Base-by-base conservation (phyloP, 768 basidiomycete species). In the Leucosporidium creatinivorum region DNA sequence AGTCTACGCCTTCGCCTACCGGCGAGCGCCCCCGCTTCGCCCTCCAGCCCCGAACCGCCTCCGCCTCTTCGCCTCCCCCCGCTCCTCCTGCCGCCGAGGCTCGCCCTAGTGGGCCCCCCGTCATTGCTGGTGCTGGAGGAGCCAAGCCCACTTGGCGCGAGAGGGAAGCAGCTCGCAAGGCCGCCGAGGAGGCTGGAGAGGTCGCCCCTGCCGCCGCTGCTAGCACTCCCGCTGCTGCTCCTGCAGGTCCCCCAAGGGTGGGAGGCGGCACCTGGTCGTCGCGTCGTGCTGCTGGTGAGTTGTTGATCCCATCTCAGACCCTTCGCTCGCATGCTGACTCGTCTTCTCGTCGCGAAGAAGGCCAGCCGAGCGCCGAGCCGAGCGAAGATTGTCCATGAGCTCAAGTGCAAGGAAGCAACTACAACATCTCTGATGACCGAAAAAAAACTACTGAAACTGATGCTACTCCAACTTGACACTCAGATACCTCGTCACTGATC, bases 1-100 rank as follows among this genome's bases (percentile, higher is more conserved):
- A 61, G 2, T 9, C 63, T 4, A 36, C 67, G 6, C 21, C 65
- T 31, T n/a, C n/a, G n/a, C n/a, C n/a, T n/a, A 13, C 50, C 19
- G 58, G 33, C 47, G 70, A 72, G 64, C 64, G 70, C 15, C 70
- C 70, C 31, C 51, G 67, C 2, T 44, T 72, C 58, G 47, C 63
- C 49, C 65, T 68, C 33, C 52, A 54, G 33, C 61, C 70, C 7
- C 63, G 70, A 1, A 50, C 69, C 15, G 56, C 48, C 48, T 54
- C 66, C 36, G 51, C 61, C 54, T 54, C 55, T 36, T 52, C 67
- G 25, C 49, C 39, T 44, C 15, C 39, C 10, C 39, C 39, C 39
- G 39, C 39, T 44, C 39, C 39, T 17, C 39, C 60, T 23, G 61
- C 68, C 23, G 57, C 61, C 31, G 68, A 62, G 57, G 56, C 51